Percentiles rank a stretch among this genome's conserved stretches.
Evolutionary conservation across 2,329 filamentous ascomycete genomes (phyloP).

Genomic region (Colletotrichum sp.): DNA sequence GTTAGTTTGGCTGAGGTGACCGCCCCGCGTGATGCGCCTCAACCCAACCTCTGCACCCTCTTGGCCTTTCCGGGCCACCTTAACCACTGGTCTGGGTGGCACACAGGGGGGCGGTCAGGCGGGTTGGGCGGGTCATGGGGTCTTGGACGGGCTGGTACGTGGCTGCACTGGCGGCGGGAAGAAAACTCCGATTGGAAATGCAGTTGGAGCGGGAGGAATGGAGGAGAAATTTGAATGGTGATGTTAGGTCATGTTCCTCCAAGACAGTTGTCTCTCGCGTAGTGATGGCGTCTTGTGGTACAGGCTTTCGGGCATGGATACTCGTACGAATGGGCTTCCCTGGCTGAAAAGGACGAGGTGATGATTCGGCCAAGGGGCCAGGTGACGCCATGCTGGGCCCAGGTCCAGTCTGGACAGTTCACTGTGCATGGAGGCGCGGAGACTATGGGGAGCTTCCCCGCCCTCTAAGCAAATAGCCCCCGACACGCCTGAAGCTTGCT

Average conservation of each 20-base stretch:
- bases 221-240: not conserved
- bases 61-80: not conserved
- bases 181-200: not conserved
- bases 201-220: not conserved
- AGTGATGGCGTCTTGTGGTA: not conserved
- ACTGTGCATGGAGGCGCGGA: not conserved
- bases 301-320: not conserved
- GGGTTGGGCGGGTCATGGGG: conserved; percentile 2
- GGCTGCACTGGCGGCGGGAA: not conserved
- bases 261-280: not conserved
- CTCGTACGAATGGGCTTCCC: not conserved
- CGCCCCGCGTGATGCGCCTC: conserved; percentile 3
- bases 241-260: not conserved
- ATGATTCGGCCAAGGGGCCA: conserved; percentile 9
- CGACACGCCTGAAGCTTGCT: not conserved
- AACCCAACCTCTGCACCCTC: not conserved
- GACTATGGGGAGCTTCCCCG: conserved; percentile 1
- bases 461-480: not conserved
- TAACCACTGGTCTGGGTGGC: not conserved
- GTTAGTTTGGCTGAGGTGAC: not conserved
- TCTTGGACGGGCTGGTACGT: not conserved
- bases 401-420: conserved; percentile 1
- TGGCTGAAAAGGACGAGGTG: not conserved
- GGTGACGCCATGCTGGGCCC: conserved; percentile 13
- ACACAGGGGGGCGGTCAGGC: not conserved